phyloP scores from a whole-genome alignment of 2,329 filamentous ascomycete genomes.

The Fusarium metavorans region DNA sequence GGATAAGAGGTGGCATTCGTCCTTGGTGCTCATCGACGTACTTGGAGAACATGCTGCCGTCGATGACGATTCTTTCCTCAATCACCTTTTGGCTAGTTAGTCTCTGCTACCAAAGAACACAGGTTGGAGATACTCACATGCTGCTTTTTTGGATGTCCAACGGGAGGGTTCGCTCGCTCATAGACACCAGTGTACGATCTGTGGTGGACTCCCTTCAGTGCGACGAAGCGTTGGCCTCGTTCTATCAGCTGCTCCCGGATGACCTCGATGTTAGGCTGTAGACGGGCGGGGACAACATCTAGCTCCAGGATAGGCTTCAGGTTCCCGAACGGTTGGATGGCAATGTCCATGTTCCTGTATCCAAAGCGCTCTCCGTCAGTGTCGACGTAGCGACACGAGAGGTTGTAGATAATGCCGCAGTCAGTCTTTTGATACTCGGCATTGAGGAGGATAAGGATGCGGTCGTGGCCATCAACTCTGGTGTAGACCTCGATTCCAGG shows the following conservation, averaged over 20 bases:
- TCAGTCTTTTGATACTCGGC: background rate
- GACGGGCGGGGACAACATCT: background rate
- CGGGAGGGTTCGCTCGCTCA: background rate
- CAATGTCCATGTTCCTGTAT: background rate
- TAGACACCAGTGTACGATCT: conserved; percentile 4
- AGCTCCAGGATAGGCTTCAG: conserved; percentile 6
- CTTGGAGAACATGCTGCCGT: background rate
- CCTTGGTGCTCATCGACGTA: background rate
- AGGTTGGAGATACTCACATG: background rate
- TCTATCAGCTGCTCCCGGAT: background rate
- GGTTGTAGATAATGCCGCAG: background rate
- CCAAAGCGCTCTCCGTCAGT: conserved; percentile 10
- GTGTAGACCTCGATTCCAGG: conserved; percentile 3
- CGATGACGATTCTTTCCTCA: conserved; percentile 3
- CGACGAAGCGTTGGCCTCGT: background rate
- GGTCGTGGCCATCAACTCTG: background rate
- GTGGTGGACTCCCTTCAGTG: conserved; percentile 5
- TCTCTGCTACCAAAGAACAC: background rate
- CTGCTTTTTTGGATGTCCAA: background rate
- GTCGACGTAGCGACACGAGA: conserved; percentile 6
- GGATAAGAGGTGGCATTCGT: background rate
- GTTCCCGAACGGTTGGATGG: background rate
- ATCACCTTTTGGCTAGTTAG: background rate
- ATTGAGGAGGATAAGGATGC: background rate
- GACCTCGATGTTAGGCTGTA: background rate